These are phyloP conservation scores for Blumeriella jaapii DNA, from an alignment of 2,329 filamentous ascomycete genomes.

Conservation along the genomic window DNA sequence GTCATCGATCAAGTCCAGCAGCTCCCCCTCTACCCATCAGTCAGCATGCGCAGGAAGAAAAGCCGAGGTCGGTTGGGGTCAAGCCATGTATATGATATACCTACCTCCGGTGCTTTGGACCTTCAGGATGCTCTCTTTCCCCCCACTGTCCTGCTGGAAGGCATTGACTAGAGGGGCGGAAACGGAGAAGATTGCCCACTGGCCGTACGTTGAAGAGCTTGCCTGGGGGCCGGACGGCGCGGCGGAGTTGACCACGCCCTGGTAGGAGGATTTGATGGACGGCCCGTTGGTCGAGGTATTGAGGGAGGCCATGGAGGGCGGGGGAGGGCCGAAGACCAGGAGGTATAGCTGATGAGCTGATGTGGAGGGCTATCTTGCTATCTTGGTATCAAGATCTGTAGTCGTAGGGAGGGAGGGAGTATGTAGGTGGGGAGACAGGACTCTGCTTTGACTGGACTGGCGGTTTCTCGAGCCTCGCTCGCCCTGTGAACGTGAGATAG, in stretches of 20 bases:
- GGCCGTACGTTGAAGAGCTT: conserved; percentile 69
- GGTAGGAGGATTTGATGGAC: conserved; percentile 76
- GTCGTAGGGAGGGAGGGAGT: too few species aligned
- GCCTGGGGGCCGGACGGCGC: conserved; percentile 43
- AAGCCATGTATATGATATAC: too few species aligned
- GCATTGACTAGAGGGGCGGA: conserved; percentile 85
- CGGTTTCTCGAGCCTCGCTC: too few species aligned
- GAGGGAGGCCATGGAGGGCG: conserved; percentile 56
- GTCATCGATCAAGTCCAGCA: conserved; percentile 82
- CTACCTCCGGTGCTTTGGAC: conserved; percentile 82
- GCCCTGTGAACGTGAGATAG: too few species aligned
- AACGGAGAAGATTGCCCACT: conserved; percentile 92
- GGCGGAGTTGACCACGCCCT: conserved; percentile 52
- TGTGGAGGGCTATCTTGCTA: background rate
- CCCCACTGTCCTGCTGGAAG: conserved; percentile 69
- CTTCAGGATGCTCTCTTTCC: conserved; percentile 91
- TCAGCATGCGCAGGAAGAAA: conserved; percentile 14
- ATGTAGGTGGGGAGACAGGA: too few species aligned
- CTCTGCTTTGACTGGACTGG: too few species aligned
- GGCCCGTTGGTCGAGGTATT: conserved; percentile 71
- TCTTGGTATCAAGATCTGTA: background rate
- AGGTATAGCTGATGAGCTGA: conserved; percentile 3
- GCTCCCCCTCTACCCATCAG: conserved; percentile 62
- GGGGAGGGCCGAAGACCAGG: conserved; percentile 2
- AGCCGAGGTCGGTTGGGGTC: too few species aligned